Conservation (phyloP, 2,329 filamentous ascomycete species). For the Coniochaeta ligniaria region DNA sequence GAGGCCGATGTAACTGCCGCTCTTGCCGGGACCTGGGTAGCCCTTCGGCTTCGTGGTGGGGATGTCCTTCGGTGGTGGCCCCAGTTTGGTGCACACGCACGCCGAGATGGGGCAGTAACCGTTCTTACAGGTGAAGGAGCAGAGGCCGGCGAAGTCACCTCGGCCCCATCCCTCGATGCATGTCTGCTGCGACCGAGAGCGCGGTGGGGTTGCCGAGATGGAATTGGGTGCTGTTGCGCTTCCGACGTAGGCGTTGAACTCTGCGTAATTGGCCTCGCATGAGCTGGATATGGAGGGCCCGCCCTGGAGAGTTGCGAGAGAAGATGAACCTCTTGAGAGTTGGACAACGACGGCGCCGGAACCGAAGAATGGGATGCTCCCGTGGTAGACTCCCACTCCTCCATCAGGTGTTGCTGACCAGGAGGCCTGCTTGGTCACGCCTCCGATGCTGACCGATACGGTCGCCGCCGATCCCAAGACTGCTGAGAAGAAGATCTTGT, state of each 20-base stretch:
- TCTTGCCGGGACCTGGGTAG: slow-evolving; percentile 10
- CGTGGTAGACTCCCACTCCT: slow-evolving; percentile 1
- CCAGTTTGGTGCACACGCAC: no score
- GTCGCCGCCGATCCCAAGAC: slow-evolving; percentile 21
- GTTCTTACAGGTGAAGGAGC: slow-evolving; percentile 17
- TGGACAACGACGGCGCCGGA: slow-evolving; percentile 9
- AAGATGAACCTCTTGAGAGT: no score
- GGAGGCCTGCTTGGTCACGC: slow-evolving; percentile 13
- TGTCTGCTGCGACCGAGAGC: background rate
- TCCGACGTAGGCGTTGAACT: slow-evolving; percentile 29
- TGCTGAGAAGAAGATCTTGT: slow-evolving; percentile 23
- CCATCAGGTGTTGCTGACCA: slow-evolving; percentile 18
- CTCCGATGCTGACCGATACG: slow-evolving; percentile 25
- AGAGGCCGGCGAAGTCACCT: slow-evolving; percentile 15
- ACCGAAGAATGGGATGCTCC: background rate
- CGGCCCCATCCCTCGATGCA: slow-evolving; percentile 15
- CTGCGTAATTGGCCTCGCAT: slow-evolving; percentile 1
- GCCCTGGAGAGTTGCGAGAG: background rate
- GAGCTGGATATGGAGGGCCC: background rate
- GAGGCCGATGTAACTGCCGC: slow-evolving; percentile 11
- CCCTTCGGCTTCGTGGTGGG: slow-evolving; percentile 8
- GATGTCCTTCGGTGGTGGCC: no score
- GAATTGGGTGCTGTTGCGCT: slow-evolving; percentile 5
- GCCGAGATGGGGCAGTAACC: slow-evolving; percentile 19
- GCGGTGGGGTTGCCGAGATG: background rate